Evolutionary conservation across 208 protist genomes (phyloP), one percentile per base, ranked within the genome.

Genomic region (Crithidia sp.): DNA sequence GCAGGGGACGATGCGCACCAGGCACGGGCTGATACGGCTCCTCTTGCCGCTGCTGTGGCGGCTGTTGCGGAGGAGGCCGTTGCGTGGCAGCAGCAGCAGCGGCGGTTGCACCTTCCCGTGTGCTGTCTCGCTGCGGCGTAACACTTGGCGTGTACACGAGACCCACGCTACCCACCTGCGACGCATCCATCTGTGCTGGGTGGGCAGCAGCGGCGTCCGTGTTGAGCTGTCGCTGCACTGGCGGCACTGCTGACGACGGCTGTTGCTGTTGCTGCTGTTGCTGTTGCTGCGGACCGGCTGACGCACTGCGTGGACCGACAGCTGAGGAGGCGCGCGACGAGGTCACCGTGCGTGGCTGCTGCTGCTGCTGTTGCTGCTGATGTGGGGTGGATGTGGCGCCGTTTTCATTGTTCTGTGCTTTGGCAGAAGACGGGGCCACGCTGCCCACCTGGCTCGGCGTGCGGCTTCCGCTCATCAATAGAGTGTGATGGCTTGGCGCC

Each of bases 1-100:
- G 83, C 16, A 87, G 82, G 8, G 49, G 65, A 13, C 71, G 77
- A 36, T 60, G 69, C 12, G 56, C 56, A 12, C 50, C 60, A 16
- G 41, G 56, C 4, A n/a, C 9, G 47, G 56, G 13, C 7, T 39
- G 54, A 58, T 39, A 19, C 4, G 4, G 54, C 0, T 55, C 14
- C 14, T 40, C 7, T 40, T 17, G 58, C n/a, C 28, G 61, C 40
- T 61, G 60, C 54, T 43, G 17, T 45, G 54, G 54, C 43, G 45
- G 45, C 45, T 50, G 47, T 69, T 47, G 64, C 9, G 14, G 39
- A 6, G 43, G 28, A 19, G 1, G 44, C 7, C 16, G 58, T 12
- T 64, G 50, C 19, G 8, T 13, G 39, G 54, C 19, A 9, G 54
- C 37, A 12, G 9, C 7, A n/a, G 39, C 41, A 39, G 59, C 13